Conservation (phyloP, 257 asterid species). For the Salvia rosmarinus region DNA sequence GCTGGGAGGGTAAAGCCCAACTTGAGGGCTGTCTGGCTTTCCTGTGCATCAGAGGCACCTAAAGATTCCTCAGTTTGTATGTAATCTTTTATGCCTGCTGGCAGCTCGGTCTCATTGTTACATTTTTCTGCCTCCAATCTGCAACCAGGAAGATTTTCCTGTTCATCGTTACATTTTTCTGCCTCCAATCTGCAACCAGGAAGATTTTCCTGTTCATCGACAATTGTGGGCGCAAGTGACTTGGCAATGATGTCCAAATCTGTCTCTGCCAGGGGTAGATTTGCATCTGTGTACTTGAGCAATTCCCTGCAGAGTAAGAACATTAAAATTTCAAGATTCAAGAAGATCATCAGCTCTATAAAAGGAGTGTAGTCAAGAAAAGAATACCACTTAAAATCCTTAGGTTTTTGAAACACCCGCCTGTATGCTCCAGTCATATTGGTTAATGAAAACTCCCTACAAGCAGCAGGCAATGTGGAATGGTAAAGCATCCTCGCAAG, state of each 20-base stretch:
- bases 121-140: conserved; percentile 34
- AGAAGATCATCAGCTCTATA: conserved; percentile 21
- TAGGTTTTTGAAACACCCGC: conserved; percentile 86
- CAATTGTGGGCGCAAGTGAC: conserved; percentile 39
- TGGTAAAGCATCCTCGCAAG: conserved; percentile 24
- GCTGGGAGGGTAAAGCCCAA: conserved; percentile 88
- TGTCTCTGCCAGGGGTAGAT: conserved; percentile 75
- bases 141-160: conserved; percentile 36
- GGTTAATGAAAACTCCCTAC: conserved; percentile 86
- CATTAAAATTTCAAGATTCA: conserved; percentile 18
- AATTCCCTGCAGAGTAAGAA: conserved; percentile 61
- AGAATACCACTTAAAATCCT: conserved; percentile 82
- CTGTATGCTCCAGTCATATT: conserved; percentile 90
- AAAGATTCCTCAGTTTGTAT: conserved; percentile 39
- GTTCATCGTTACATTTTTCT: conserved; percentile 36
- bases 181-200: conserved; percentile 34
- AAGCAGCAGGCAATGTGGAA: conserved; percentile 29
- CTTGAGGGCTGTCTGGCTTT: conserved; percentile 72
- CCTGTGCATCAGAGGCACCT: conserved; percentile 42
- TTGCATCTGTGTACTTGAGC: conserved; percentile 68
- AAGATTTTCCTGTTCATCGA: conserved; percentile 39
- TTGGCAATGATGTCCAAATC: conserved; percentile 72
- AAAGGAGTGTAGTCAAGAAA: conserved; percentile 18
- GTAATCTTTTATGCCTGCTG: conserved; percentile 31
- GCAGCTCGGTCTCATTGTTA: conserved; percentile 30